Conservation (phyloP, 2,329 filamentous ascomycete genomes). For the Epichloe festucae region DNA sequence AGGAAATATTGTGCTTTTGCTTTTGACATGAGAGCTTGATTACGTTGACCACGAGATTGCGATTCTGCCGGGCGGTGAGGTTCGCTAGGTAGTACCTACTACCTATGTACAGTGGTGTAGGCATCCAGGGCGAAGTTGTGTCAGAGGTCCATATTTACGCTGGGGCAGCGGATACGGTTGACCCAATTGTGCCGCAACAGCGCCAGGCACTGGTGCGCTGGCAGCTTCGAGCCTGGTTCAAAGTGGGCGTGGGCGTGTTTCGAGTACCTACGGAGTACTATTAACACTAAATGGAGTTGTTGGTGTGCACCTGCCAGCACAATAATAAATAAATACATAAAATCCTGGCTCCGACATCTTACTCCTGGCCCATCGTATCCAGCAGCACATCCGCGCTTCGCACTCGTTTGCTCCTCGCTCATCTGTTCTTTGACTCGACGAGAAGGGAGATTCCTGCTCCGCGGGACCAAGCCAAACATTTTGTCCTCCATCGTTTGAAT, state of each 20-base stretch:
- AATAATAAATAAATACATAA: slow-evolving; percentile 3
- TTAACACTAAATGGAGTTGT: too few species aligned
- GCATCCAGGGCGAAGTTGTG: not conserved
- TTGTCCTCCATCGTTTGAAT: slow-evolving; percentile 11
- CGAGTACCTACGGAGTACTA: not conserved
- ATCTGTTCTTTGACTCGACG: slow-evolving; percentile 6
- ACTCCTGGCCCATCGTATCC: slow-evolving; percentile 8
- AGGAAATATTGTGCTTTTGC: not conserved
- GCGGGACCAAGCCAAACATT: slow-evolving; percentile 14
- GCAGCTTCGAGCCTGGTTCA: too few species aligned
- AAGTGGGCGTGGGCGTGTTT: not conserved
- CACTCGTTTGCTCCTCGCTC: slow-evolving; percentile 6
- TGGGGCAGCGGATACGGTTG: not conserved
- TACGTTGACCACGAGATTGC: not conserved
- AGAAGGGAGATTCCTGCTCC: slow-evolving; percentile 6
- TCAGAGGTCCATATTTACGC: slow-evolving; percentile 4
- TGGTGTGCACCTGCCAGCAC: not conserved
- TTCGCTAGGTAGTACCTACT: too few species aligned
- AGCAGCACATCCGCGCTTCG: slow-evolving; percentile 5
- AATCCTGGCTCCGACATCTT: slow-evolving; percentile 18
- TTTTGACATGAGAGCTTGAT: not conserved
- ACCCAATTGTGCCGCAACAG: too few species aligned
- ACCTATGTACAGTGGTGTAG: too few species aligned
- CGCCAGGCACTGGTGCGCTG: too few species aligned
- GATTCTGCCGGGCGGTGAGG: slow-evolving; percentile 19